Evolutionary conservation across 257 asterid species (phyloP).

Genomic region (Solanum pimpinellifolium): DNA sequence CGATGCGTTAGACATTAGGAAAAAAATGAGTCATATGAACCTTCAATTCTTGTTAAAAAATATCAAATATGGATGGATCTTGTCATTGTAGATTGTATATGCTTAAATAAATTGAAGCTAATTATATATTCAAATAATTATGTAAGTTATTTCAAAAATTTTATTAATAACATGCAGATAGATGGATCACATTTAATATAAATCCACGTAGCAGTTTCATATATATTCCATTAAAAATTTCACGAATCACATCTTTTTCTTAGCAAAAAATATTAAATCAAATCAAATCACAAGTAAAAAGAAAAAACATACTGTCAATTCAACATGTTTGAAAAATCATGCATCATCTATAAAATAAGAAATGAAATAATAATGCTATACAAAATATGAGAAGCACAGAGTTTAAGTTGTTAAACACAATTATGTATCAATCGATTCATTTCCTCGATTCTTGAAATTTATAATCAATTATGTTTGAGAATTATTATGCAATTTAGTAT

Average conservation of each 20-base stretch:
- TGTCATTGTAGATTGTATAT: neutral
- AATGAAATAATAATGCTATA: neutral
- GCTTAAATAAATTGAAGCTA: neutral
- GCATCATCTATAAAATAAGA: neutral
- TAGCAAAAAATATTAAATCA: too few species aligned
- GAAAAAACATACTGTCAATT: neutral
- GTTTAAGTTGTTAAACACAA: neutral
- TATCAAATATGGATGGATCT: neutral
- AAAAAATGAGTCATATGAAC: neutral
- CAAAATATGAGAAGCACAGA: neutral
- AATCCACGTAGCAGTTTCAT: neutral
- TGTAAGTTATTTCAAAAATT: neutral
- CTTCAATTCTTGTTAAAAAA: neutral
- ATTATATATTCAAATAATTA: neutral
- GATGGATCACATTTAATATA: neutral
- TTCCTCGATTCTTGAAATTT: neutral
- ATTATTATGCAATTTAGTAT: neutral
- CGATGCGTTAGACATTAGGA: neutral
- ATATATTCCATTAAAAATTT: neutral
- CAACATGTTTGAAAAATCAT: too few species aligned
- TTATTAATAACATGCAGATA: too few species aligned
- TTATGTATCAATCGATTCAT: neutral
- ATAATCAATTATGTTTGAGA: neutral
- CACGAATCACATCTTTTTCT: neutral
- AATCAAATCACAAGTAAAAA: too few species aligned